Evolutionary conservation across 1,139 yeast species (phyloP), one percentile per base, ranked within the genome.

Genomic region (Meyerozyma carpophila): DNA sequence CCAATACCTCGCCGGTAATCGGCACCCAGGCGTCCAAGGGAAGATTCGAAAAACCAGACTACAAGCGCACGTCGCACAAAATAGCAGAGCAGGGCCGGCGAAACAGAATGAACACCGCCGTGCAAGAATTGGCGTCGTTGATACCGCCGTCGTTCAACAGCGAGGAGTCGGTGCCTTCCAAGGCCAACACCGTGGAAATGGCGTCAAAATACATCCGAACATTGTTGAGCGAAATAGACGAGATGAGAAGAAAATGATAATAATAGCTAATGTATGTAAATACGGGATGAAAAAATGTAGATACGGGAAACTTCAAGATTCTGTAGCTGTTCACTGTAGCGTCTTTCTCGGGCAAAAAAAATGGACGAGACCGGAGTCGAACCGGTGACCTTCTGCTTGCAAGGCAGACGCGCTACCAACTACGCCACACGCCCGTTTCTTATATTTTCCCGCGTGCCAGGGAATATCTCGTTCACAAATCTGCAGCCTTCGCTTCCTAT

Each of bases 21-120:
- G 50, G 47, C 9, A 41, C 52, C 10, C 46, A 46, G 41, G 32
- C 11, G 52, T 54, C 53, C 43, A 31, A 44, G n/a, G 26, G 18
- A 28, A 36, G 39, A 32, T 51, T 48, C n/a, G 55, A 49, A 32
- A 55, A 48, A 47, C 60, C 52, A 2, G 61, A 74, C 0, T 70
- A 76, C 26, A 83, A 84, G 59, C 83, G 83, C 53, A 85, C 93
- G 5, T 82, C 87, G 24, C 98, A 93, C 63, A 91, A 93, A 59
- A 74, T 88, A 25, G 98, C 98, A 0, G 98, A 93, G 64, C 97
- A 93, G 63, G 98, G 96, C 9, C 74, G 98, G 47, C 77, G 98
- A 54, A 90, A 91, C 61, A 73, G 98, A 51, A 84, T 93, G 84
- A 93, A 93, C 62, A 66, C 72, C 46, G 98, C 97, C 0, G 81